These are phyloP conservation scores for Handroanthus guayacan DNA, from an alignment of 257 asterid genomes.

Conservation along the genomic window DNA sequence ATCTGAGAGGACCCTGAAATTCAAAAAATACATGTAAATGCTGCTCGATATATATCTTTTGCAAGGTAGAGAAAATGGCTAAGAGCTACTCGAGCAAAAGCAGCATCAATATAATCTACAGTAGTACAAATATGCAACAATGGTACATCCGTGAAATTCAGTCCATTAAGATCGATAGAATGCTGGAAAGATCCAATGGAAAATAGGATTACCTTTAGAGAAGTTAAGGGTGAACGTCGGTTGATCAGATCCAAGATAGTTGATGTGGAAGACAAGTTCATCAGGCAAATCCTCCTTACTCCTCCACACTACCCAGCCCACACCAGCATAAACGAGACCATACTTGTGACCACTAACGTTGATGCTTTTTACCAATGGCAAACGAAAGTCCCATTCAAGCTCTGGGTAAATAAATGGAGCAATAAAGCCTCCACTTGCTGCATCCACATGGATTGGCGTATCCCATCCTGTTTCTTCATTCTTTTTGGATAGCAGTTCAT, in stretches of 20 bases:
- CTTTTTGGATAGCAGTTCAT: conserved; percentile 52
- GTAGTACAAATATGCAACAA: too few relatives aligned
- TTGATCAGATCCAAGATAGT: conserved; percentile 68
- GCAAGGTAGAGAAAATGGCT: not conserved
- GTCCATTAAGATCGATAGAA: not conserved
- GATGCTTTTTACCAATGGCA: conserved; percentile 62
- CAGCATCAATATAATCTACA: too few relatives aligned
- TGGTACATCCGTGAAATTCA: not conserved
- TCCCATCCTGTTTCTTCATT: conserved; percentile 62
- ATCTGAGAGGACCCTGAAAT: conserved; percentile 61
- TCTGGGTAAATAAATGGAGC: conserved; percentile 71
- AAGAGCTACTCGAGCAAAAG: too few relatives aligned
- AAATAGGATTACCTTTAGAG: conserved; percentile 52
- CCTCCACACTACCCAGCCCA: conserved; percentile 73
- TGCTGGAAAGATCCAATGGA: not conserved
- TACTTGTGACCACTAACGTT: conserved; percentile 71
- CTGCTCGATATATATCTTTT: not conserved
- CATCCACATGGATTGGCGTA: conserved; percentile 71
- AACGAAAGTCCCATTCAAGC: conserved; percentile 69
- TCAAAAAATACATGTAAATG: not conserved
- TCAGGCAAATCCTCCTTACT: conserved; percentile 62
- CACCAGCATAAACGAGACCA: conserved; percentile 68
- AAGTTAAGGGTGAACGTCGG: conserved; percentile 73
- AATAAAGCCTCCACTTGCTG: conserved; percentile 72
- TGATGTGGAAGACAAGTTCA: conserved; percentile 66